A percentile compares a stretch with the other conserved stretches of the same genome.
phyloP scores from a whole-genome alignment of 2,329 filamentous ascomycete genomes.

The Fusarium tjaetaba region DNA sequence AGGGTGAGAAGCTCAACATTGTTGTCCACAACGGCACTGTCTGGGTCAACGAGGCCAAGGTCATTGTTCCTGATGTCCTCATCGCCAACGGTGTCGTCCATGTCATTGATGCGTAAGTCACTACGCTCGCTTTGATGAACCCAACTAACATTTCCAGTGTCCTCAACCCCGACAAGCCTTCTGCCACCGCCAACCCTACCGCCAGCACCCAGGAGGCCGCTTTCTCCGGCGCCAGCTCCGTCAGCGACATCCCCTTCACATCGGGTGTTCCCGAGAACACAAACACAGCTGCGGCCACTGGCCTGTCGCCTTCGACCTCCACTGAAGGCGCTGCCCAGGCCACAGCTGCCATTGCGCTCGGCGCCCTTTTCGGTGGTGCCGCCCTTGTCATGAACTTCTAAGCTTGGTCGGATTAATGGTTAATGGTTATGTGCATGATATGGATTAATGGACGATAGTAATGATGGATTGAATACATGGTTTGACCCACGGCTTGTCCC shows the following conservation, averaged over 20 bases:
- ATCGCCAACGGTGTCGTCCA: conserved; percentile 67
- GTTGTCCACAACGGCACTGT: conserved; percentile 53
- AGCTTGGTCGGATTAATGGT: neutral
- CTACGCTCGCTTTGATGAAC: neutral
- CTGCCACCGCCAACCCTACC: conserved; percentile 48
- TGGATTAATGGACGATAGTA: conserved; percentile 9
- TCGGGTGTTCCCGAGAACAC: conserved; percentile 52
- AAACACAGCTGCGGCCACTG: conserved; percentile 24
- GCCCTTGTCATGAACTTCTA: conserved; percentile 36
- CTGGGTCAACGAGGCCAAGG: conserved; percentile 51
- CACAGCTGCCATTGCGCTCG: conserved; percentile 40
- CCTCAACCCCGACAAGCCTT: conserved; percentile 52
- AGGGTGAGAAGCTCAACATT: conserved; percentile 54
- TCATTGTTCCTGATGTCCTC: conserved; percentile 60
- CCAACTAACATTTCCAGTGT: conserved; percentile 55
- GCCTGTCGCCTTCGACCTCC: conserved; percentile 24
- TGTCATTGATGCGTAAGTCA: conserved; percentile 64
- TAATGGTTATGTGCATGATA: neutral
- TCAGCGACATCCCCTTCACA: conserved; percentile 63
- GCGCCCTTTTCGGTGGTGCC: conserved; percentile 39
- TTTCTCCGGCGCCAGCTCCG: conserved; percentile 63
- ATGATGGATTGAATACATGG: neutral
- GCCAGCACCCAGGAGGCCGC: conserved; percentile 56
- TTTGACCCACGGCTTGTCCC: neutral
- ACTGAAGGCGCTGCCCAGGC: conserved; percentile 35